These are phyloP conservation scores for Rhodotorula taiwanensis DNA, from an alignment of 768 basidiomycete genomes.

Conservation along the genomic window DNA sequence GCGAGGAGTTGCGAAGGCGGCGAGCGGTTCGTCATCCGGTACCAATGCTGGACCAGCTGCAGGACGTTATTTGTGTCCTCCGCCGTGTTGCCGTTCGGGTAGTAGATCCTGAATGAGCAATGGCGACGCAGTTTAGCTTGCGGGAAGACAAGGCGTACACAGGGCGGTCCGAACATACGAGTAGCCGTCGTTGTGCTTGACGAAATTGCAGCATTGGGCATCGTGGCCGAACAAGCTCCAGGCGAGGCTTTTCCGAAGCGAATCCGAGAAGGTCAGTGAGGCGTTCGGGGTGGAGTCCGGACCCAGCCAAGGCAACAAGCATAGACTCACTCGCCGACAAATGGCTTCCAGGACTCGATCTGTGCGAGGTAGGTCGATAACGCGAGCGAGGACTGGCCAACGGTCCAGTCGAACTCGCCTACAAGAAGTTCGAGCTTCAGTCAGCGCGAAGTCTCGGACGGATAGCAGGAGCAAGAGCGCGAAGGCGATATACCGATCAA, in stretches of 20 bases:
- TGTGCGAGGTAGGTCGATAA: constrained; percentile 13
- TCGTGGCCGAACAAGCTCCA: constrained; percentile 29
- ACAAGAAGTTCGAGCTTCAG: not conserved
- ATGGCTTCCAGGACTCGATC: constrained; percentile 7
- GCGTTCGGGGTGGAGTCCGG: too few species aligned
- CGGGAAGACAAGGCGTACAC: too few species aligned
- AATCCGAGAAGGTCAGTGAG: too few species aligned
- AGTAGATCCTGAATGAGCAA: constrained; percentile 8
- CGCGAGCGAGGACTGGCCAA: not conserved
- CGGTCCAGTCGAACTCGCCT: constrained; percentile 33
- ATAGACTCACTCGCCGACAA: constrained; percentile 22
- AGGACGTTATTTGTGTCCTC: constrained; percentile 17
- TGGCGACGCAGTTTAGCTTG: not conserved
- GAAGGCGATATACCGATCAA: constrained; percentile 13
- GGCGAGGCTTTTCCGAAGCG: too few species aligned
- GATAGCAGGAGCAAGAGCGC: too few species aligned
- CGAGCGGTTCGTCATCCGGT: constrained; percentile 15
- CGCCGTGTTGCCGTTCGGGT: constrained; percentile 19
- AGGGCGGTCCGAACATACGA: not conserved
- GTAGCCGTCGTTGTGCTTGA: constrained; percentile 19
- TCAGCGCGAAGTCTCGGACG: fast-evolving
- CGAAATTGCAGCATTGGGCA: constrained; percentile 24
- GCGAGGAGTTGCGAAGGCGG: constrained; percentile 6
- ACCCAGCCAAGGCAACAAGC: not conserved
- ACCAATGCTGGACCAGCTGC: constrained; percentile 25